These are phyloP conservation scores for Silybum marianum DNA, from an alignment of 129 eudicot species.

Conservation along the genomic window DNA sequence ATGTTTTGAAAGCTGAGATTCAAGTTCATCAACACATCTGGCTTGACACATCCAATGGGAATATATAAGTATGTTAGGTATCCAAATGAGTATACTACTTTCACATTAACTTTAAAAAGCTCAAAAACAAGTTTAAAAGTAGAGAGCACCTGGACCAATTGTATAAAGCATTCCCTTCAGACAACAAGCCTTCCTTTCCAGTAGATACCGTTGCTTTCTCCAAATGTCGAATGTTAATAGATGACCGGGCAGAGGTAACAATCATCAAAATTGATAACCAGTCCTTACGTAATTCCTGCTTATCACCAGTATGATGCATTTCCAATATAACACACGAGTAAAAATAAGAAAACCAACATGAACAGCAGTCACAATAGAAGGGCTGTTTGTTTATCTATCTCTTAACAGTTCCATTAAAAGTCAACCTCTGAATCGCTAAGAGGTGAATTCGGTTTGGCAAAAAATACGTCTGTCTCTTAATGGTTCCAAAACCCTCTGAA, in stretches of 20 bases:
- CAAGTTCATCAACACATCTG: slow-evolving; percentile 99
- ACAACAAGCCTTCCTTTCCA: slow-evolving; percentile 95
- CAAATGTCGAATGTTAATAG: slow-evolving; percentile 95
- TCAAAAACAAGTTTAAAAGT: slow-evolving; percentile 19
- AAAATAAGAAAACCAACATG: slow-evolving; percentile 10
- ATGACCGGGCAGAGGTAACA: slow-evolving; percentile 96
- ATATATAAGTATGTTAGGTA: slow-evolving; percentile 25
- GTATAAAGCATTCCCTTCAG: slow-evolving; percentile 97
- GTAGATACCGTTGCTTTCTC: slow-evolving; percentile 99
- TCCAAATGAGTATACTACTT: background rate
- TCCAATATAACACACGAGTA: background rate
- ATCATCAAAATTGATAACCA: slow-evolving; percentile 94
- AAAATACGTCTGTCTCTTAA: too few species aligned
- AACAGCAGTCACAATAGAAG: too few species aligned
- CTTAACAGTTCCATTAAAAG: too few species aligned
- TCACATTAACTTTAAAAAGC: background rate
- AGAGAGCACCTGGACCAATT: slow-evolving; percentile 92
- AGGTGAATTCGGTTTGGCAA: too few species aligned
- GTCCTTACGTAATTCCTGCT: slow-evolving; percentile 94
- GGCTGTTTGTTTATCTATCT: too few species aligned
- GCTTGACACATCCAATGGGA: slow-evolving; percentile 33
- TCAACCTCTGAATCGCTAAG: too few species aligned
- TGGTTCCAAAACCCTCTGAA: too few species aligned
- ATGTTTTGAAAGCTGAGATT: slow-evolving; percentile 82
- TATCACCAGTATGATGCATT: slow-evolving; percentile 14